A percentile compares a stretch with the other conserved stretches of the same genome.
These are phyloP conservation scores for Galerina sulciceps DNA, from an alignment of 768 basidiomycete species.

Conservation along the genomic window DNA sequence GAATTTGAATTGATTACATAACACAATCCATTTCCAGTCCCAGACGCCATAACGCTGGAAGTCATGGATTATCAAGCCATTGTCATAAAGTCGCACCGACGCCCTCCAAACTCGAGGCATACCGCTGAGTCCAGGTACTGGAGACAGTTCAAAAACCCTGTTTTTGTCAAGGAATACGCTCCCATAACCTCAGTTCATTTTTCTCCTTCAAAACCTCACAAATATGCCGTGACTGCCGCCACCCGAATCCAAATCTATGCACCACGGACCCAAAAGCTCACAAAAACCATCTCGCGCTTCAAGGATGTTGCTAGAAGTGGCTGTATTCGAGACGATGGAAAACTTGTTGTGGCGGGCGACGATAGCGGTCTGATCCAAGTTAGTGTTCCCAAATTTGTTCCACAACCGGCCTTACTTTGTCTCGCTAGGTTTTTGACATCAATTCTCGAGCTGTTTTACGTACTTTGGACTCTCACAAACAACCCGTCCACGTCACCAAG, in stretches of 20 bases:
- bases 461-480: constrained; percentile 91
- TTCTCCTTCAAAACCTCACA: constrained; percentile 82
- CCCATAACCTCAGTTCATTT: constrained; percentile 96
- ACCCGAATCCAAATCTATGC: constrained; percentile 95
- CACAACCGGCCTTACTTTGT: neutral
- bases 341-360: constrained; percentile 93
- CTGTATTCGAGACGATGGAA: constrained; percentile 89
- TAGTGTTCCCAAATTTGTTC: constrained; percentile 7
- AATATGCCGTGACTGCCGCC: constrained; percentile 95
- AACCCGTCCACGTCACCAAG: constrained; percentile 93
- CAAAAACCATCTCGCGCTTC: constrained; percentile 95
- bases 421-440: constrained; percentile 85
- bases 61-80: constrained; percentile 85
- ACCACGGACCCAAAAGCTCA: constrained; percentile 93
- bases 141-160: constrained; percentile 86
- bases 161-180: constrained; percentile 97
- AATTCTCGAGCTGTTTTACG: constrained; percentile 92
- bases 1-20: no score
- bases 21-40: no score
- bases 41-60: neutral
- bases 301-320: constrained; percentile 94
- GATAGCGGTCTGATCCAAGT: constrained; percentile 91
- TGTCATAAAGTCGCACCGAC: constrained; percentile 64
- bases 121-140: constrained; percentile 81
- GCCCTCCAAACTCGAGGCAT: constrained; percentile 58